Percentiles rank a stretch among this genome's conserved stretches.
These are phyloP conservation scores for Cercospora sp. DNA, from an alignment of 2,329 filamentous ascomycete genomes.

Conservation along the genomic window DNA sequence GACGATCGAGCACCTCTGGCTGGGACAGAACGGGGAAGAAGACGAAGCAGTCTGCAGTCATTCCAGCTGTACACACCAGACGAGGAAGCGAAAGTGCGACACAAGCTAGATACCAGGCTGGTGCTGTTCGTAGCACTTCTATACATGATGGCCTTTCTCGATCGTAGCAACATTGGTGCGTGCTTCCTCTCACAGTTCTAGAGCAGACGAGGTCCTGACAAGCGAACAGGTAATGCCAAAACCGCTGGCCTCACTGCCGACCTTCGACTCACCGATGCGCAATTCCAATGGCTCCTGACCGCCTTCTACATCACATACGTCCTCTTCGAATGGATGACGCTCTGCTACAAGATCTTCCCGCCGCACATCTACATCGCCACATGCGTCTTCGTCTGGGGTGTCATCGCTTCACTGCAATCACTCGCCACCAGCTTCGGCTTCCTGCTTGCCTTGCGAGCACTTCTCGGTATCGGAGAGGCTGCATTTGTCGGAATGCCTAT, in stretches of 20 bases:
- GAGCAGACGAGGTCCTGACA: not conserved
- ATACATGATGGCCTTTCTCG: constrained; percentile 82
- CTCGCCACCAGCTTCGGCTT: constrained; percentile 49
- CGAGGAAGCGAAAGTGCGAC: constrained; percentile 56
- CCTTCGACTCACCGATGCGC: constrained; percentile 54
- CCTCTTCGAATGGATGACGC: constrained; percentile 66
- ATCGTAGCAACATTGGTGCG: constrained; percentile 69
- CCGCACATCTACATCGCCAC: constrained; percentile 62
- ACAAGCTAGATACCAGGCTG: constrained; percentile 74
- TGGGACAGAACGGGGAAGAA: constrained; percentile 23
- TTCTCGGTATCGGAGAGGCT: constrained; percentile 60
- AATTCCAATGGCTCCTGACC: constrained; percentile 64
- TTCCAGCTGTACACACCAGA: constrained; percentile 61
- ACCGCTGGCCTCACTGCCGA: constrained; percentile 60
- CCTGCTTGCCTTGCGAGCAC: constrained; percentile 63
- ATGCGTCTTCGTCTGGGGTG: constrained; percentile 76
- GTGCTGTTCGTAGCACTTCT: constrained; percentile 79
- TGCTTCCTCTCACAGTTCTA: no score
- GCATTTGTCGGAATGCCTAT: constrained; percentile 67
- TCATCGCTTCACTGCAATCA: constrained; percentile 71
- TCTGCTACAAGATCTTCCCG: constrained; percentile 58
- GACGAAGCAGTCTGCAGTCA: constrained; percentile 40
- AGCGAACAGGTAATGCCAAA: constrained; percentile 56
- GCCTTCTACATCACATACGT: constrained; percentile 67
- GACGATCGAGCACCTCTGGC: constrained; percentile 30